Percentiles rank a stretch among this genome's conserved stretches.
Evolutionary conservation across 163 green algal species (phyloP).

Genomic region (Chlamydomonas reinhardtii): DNA sequence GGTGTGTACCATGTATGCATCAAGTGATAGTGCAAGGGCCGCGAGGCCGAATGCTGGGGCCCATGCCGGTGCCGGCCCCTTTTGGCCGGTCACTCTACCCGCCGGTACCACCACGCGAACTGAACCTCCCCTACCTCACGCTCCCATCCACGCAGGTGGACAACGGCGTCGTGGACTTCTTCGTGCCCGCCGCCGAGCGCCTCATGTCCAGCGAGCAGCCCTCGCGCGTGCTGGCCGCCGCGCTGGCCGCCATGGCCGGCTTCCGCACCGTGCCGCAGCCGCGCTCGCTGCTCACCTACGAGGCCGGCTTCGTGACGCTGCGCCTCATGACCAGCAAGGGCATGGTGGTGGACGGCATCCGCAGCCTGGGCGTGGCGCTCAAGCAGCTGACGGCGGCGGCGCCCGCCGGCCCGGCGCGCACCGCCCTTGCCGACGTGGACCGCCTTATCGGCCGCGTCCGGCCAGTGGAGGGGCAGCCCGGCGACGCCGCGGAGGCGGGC

Average conservation of each 20-base stretch:
- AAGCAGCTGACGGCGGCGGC: constrained; percentile 5
- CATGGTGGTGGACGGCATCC: constrained; percentile 36
- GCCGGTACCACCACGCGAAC: no score
- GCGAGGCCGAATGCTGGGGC: no score
- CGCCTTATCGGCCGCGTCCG: constrained; percentile 48
- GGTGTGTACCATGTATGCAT: no score
- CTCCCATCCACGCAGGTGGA: constrained; percentile 58
- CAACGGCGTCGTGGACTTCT: constrained; percentile 83
- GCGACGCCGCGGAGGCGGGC: constrained; percentile 23
- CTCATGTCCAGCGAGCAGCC: constrained; percentile 79
- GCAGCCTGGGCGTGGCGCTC: constrained; percentile 46
- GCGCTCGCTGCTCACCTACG: constrained; percentile 85
- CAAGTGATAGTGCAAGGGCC: no score
- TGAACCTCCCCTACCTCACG: no score
- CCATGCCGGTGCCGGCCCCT: no score
- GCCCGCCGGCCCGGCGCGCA: neutral
- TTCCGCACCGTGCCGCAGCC: constrained; percentile 84
- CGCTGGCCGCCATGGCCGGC: constrained; percentile 90
- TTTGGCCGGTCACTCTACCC: no score
- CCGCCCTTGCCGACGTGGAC: constrained; percentile 25
- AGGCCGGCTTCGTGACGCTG: constrained; percentile 74
- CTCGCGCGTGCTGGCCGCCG: constrained; percentile 81
- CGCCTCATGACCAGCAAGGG: constrained; percentile 55
- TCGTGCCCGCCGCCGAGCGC: constrained; percentile 84
- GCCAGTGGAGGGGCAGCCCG: constrained; percentile 30